Conservation (phyloP, 108 stramenopile genomes). For the Mediolabrus comicus region DNA sequence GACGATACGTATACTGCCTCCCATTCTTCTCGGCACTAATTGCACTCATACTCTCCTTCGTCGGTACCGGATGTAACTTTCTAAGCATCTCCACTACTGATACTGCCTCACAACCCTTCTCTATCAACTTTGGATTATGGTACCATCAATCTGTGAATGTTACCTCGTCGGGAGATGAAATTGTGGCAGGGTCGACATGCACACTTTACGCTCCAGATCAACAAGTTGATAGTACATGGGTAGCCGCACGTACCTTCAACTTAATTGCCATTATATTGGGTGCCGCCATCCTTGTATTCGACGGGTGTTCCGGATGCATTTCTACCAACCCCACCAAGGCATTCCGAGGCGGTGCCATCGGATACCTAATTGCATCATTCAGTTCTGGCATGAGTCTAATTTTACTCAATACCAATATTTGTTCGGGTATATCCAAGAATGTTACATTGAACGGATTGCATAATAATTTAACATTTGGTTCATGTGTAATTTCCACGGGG, state of each 20-base stretch:
- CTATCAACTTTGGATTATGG: neutral
- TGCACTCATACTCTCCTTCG: neutral
- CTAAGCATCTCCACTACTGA: neutral
- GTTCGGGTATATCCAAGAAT: neutral
- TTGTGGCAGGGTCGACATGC: neutral
- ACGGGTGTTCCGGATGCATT: neutral
- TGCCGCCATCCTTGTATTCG: neutral
- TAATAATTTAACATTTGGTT: neutral
- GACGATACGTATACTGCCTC: neutral
- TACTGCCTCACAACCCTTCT: neutral
- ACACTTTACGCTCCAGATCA: neutral
- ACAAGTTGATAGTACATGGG: neutral
- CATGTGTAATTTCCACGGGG: constrained; percentile 3
- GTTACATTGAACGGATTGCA: neutral
- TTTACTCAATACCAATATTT: neutral
- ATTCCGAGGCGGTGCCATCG: neutral
- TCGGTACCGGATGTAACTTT: neutral
- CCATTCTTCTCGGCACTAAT: neutral
- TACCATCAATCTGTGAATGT: neutral
- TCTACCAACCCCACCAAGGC: neutral
- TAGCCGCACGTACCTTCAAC: neutral
- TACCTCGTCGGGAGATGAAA: neutral
- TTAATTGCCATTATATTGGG: neutral
- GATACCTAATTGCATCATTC: neutral
- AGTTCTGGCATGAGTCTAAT: neutral